Evolutionary conservation across 139 green algal genomes (phyloP).

Genomic region (Chlamydomonas schloesseri): DNA sequence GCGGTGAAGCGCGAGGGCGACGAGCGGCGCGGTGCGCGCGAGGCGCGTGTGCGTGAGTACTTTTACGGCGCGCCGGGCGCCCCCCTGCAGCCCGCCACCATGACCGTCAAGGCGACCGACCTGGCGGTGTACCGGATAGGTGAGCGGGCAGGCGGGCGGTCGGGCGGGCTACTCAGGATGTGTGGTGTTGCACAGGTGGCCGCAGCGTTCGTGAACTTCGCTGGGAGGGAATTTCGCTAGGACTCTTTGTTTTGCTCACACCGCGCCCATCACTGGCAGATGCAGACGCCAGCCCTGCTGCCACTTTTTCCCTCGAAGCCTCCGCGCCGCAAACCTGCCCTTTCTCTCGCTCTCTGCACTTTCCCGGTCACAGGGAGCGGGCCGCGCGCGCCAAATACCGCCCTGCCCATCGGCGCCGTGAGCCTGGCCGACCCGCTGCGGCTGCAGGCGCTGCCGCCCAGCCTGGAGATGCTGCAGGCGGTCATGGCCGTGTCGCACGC

Average conservation of each 20-base stretch:
- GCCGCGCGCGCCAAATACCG: constrained; percentile 78
- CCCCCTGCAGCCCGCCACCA: constrained; percentile 62
- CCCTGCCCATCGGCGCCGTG: constrained; percentile 82
- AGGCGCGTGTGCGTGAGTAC: constrained; percentile 83
- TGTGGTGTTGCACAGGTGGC: neutral
- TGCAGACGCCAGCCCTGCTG: too few relatives aligned
- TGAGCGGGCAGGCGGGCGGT: constrained; percentile 2
- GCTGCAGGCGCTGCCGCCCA: constrained; percentile 56
- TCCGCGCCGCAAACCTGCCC: neutral
- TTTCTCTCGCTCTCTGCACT: neutral
- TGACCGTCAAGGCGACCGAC: constrained; percentile 66
- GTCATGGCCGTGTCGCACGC: constrained; percentile 93
- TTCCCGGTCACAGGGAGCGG: constrained; percentile 68
- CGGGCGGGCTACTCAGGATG: neutral
- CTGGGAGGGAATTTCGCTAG: too few relatives aligned
- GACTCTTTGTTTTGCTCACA: too few relatives aligned
- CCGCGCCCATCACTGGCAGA: too few relatives aligned
- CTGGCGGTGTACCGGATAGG: constrained; percentile 83
- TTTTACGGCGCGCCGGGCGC: constrained; percentile 84
- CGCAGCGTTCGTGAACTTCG: too few relatives aligned
- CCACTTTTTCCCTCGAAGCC: too few relatives aligned
- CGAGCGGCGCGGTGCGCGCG: constrained; percentile 67
- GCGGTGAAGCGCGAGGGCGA: constrained; percentile 78
- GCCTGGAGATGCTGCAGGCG: constrained; percentile 77
- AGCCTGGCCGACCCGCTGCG: constrained; percentile 74